Evolutionary conservation across 306 rosid genomes (phyloP).

Genomic region (Cucumis sativus): Cucumber_9930_V3 NC_026661.2:17905001-17905500

Average conservation of each 20-base stretch:
- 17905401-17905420: no score
- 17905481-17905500: no score
- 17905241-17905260: slow-evolving; percentile 16
- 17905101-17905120: neutral
- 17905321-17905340: slow-evolving; percentile 73
- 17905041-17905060: slow-evolving; percentile 16
- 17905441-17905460: neutral
- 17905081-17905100: no score
- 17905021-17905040: slow-evolving; percentile 51
- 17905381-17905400: no score
- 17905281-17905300: neutral
- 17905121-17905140: neutral
- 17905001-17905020: slow-evolving; percentile 1
- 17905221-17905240: slow-evolving; percentile 52
- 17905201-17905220: slow-evolving; percentile 37
- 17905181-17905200: slow-evolving; percentile 59
- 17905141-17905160: neutral
- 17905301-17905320: slow-evolving; percentile 23
- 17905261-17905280: neutral
- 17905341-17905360: slow-evolving; percentile 78
- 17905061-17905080: neutral
- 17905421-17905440: neutral
- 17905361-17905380: no score
- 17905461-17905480: no score
- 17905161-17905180: slow-evolving; percentile 6